Evolutionary conservation across 176 grass and related monocot species (phyloP).

Genomic region (Zizania latifolia): DNA sequence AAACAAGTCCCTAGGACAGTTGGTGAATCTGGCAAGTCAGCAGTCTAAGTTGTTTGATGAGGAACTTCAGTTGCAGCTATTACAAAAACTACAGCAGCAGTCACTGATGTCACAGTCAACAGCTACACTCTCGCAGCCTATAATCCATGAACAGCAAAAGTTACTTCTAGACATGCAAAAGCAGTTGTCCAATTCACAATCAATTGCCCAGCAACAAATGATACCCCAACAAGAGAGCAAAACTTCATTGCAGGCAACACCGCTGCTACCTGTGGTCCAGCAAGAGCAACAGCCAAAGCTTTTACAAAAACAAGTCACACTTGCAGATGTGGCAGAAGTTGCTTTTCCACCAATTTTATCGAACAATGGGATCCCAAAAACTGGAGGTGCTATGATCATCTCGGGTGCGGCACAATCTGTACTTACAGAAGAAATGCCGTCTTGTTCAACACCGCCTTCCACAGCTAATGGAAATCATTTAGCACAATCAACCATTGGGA

Average conservation of each 20-base stretch:
- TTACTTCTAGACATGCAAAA: conserved; percentile 63
- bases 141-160: conserved; percentile 82
- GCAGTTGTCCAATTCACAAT: conserved; percentile 45
- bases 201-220: conserved; percentile 57
- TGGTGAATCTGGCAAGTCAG: conserved; percentile 56
- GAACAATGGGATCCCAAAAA: conserved; percentile 38
- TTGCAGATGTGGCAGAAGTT: conserved; percentile 38
- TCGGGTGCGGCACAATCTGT: conserved; percentile 63
- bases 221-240: conserved; percentile 45
- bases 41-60: conserved; percentile 57
- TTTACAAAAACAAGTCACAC: conserved; percentile 53
- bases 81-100: conserved; percentile 82
- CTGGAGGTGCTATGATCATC: conserved; percentile 34
- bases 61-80: conserved; percentile 70
- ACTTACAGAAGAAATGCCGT: conserved; percentile 78
- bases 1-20: conserved; percentile 51
- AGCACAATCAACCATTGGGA: conserved; percentile 33
- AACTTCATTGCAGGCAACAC: conserved; percentile 33
- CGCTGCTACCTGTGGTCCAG: conserved; percentile 17
- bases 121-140: conserved; percentile 40
- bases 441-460: conserved; percentile 80
- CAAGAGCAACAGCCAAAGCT: conserved; percentile 51
- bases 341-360: conserved; percentile 30
- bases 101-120: conserved; percentile 52
- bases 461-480: conserved; percentile 54